Conservation (phyloP, 169 alveolate species). For the Plasmodium vinckei region DNA sequence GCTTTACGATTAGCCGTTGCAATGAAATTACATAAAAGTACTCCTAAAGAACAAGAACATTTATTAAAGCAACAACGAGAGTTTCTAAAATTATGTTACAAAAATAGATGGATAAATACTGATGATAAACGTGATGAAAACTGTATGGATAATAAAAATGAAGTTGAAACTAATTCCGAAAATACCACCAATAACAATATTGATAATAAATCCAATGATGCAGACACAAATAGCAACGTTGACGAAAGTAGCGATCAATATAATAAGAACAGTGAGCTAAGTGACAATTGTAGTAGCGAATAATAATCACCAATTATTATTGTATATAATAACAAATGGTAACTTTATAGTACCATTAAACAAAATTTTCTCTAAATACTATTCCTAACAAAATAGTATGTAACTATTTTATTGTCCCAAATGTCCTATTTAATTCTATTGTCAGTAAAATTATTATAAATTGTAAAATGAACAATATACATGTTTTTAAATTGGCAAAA, state of each 20-base stretch:
- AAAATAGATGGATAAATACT: slow-evolving; percentile 28
- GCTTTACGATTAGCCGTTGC: slow-evolving; percentile 87
- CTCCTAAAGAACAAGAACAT: slow-evolving; percentile 82
- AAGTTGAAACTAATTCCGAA: background rate
- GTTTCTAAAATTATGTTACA: slow-evolving; percentile 45
- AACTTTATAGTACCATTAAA: too few species aligned
- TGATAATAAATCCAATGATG: background rate
- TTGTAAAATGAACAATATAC: too few species aligned
- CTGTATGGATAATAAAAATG: background rate
- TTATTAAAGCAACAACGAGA: slow-evolving; percentile 85
- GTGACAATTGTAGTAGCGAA: background rate
- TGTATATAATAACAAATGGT: too few species aligned
- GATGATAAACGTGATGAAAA: background rate
- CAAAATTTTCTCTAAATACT: too few species aligned
- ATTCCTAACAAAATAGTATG: too few species aligned
- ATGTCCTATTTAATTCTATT: too few species aligned
- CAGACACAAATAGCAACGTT: background rate
- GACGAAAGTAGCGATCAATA: background rate
- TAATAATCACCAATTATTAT: too few species aligned
- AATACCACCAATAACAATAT: background rate
- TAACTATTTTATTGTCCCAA: too few species aligned
- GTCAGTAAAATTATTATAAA: too few species aligned
- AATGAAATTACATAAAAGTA: slow-evolving; percentile 83
- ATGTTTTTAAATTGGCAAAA: too few species aligned
- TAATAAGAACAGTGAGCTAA: background rate